Conservation (phyloP, 1,284 basidiomycete genomes). For the Ustilago lituana region DNA sequence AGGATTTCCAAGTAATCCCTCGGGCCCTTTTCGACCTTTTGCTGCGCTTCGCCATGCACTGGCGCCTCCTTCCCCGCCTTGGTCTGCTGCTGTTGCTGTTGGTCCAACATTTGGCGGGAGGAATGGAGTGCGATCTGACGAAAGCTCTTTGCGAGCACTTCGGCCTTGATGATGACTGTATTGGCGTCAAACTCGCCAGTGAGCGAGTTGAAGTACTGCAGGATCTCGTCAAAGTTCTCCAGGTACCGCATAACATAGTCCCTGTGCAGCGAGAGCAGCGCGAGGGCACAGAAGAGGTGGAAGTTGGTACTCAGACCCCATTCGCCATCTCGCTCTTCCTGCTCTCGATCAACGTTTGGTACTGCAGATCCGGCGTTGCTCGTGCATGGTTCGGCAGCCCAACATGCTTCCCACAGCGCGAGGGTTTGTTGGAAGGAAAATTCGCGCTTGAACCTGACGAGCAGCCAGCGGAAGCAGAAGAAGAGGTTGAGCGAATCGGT, state of each 20-base stretch:
- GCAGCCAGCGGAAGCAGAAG: constrained; percentile 89
- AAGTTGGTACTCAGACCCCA: constrained; percentile 72
- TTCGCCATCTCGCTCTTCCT: neutral
- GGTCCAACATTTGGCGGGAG: too few relatives aligned
- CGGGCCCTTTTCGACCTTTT: neutral
- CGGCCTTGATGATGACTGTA: constrained; percentile 37
- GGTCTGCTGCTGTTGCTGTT: too few relatives aligned
- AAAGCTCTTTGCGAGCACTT: constrained; percentile 42
- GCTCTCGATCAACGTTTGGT: too few relatives aligned
- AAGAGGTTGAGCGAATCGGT: constrained; percentile 92
- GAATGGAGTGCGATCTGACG: constrained; percentile 5
- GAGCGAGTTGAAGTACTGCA: constrained; percentile 57
- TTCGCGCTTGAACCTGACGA: constrained; percentile 74
- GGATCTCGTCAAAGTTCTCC: constrained; percentile 74
- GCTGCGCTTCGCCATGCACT: neutral
- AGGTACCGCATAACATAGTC: constrained; percentile 93
- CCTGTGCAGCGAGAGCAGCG: constrained; percentile 89
- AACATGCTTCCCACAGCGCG: constrained; percentile 80
- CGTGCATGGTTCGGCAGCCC: constrained; percentile 49
- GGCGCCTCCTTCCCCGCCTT: too few relatives aligned
- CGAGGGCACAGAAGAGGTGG: constrained; percentile 92
- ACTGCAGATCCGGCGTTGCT: too few relatives aligned
- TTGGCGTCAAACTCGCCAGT: constrained; percentile 42
- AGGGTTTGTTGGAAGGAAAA: constrained; percentile 89
- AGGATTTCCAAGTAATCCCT: constrained; percentile 7